Conservation (phyloP, 2,329 filamentous ascomycete genomes). For the Cytospora schulzeri region DNA sequence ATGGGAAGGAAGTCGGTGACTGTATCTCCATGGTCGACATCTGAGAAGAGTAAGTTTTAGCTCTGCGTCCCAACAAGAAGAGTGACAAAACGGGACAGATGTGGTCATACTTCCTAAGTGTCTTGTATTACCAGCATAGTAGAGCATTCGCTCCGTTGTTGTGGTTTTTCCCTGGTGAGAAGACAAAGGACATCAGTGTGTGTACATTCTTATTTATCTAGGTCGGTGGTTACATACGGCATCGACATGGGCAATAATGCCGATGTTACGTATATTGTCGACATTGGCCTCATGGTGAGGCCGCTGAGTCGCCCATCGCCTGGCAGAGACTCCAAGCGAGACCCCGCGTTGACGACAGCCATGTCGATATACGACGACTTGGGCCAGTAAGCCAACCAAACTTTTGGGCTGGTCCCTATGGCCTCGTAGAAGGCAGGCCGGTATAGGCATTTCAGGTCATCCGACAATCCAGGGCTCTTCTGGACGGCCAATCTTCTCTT, state of each 20-base stretch:
- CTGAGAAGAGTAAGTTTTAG: slow-evolving; percentile 42
- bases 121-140: slow-evolving; percentile 87
- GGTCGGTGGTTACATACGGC: slow-evolving; percentile 55
- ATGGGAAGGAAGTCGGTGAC: slow-evolving; percentile 96
- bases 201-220: slow-evolving; percentile 71
- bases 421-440: slow-evolving; percentile 23
- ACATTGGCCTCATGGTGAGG: slow-evolving; percentile 44
- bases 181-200: background rate
- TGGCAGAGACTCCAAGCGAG: slow-evolving; percentile 3
- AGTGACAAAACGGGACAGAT: background rate
- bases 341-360: slow-evolving; percentile 7
- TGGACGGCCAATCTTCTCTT: background rate
- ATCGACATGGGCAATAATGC: slow-evolving; percentile 98
- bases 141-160: slow-evolving; percentile 98
- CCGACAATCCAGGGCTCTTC: background rate
- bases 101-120: slow-evolving; percentile 68
- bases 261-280: slow-evolving; percentile 84
- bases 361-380: slow-evolving; percentile 9
- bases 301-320: slow-evolving; percentile 15
- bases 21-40: slow-evolving; percentile 95
- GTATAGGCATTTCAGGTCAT: slow-evolving; percentile 26
- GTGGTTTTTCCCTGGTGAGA: slow-evolving; percentile 80
- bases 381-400: slow-evolving; percentile 20
- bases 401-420: slow-evolving; percentile 10
- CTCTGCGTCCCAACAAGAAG: background rate